Conservation (phyloP, 129 eudicot genomes). For the Sambucus nigra region DNA sequence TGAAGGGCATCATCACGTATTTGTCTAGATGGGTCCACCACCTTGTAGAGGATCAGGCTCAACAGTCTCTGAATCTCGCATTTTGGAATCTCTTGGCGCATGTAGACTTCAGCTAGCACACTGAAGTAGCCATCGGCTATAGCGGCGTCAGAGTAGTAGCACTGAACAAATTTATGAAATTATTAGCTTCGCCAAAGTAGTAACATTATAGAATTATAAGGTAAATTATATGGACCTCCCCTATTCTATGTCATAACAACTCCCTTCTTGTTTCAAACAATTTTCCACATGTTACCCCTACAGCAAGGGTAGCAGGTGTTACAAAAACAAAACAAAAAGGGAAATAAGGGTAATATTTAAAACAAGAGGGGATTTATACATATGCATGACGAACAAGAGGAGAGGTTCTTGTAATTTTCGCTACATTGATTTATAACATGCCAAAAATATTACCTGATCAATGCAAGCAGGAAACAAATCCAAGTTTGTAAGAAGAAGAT, state of each 20-base stretch:
- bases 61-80: conserved; percentile 94
- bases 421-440: no score
- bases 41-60: conserved; percentile 91
- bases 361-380: no score
- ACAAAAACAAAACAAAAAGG: no score
- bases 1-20: conserved; percentile 99
- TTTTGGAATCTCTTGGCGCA: conserved; percentile 98
- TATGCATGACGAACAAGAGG: no score
- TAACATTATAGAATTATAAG: neutral
- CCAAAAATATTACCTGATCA: conserved; percentile 66
- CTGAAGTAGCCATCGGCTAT: conserved; percentile 99
- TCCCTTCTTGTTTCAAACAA: no score
- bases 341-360: no score
- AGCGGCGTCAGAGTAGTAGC: conserved; percentile 90
- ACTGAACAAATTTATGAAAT: conserved; percentile 32
- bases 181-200: conserved; percentile 2
- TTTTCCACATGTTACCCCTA: no score
- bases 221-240: no score
- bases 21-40: conserved; percentile 96
- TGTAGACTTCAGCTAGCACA: conserved; percentile 95
- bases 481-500: conserved; percentile 91
- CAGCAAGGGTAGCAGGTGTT: no score
- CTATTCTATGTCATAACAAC: no score
- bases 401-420: no score
- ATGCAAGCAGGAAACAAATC: conserved; percentile 99